A percentile compares a stretch with the other conserved stretches of the same genome.
Conservation (phyloP, 345 rosid genomes). For the Bretschneidera sinensis region DNA sequence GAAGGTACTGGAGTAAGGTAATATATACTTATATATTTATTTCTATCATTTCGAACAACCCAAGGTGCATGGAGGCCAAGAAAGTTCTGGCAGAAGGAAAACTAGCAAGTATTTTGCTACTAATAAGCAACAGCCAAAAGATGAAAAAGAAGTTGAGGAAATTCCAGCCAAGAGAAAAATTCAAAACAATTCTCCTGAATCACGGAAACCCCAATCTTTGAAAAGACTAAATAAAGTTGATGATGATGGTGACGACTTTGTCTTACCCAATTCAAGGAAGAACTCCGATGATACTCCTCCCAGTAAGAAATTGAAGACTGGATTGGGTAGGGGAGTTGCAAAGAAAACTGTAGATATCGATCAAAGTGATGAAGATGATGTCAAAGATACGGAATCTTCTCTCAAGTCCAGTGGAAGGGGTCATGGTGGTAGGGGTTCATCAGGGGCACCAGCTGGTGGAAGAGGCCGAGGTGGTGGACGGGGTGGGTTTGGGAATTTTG, state of each 20-base stretch:
- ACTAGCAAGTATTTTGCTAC: slow-evolving; percentile 92
- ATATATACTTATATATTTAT: background rate
- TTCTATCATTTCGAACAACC: slow-evolving; percentile 1
- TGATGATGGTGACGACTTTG: slow-evolving; percentile 68
- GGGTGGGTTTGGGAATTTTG: slow-evolving; percentile 90
- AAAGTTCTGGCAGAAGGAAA: slow-evolving; percentile 60
- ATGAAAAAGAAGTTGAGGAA: slow-evolving; percentile 43
- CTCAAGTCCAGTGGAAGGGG: slow-evolving; percentile 71
- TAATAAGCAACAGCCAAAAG: slow-evolving; percentile 57
- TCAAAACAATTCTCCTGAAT: slow-evolving; percentile 28
- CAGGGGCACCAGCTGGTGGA: slow-evolving; percentile 58
- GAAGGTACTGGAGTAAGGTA: background rate
- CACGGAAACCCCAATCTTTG: slow-evolving; percentile 40
- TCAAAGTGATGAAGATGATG: slow-evolving; percentile 58
- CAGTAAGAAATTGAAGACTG: slow-evolving; percentile 76
- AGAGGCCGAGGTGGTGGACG: slow-evolving; percentile 93
- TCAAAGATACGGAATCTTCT: slow-evolving; percentile 49
- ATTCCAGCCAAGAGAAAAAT: slow-evolving; percentile 67
- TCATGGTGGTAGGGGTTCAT: slow-evolving; percentile 73
- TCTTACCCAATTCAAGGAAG: slow-evolving; percentile 39
- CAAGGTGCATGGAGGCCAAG: slow-evolving; percentile 44
- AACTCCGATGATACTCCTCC: slow-evolving; percentile 45
- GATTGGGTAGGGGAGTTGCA: slow-evolving; percentile 61
- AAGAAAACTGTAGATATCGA: slow-evolving; percentile 42
- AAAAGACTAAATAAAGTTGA: slow-evolving; percentile 49